Evolutionary conservation across 2,329 filamentous ascomycete genomes (phyloP).

Genomic region (Fusarium sp.): DNA sequence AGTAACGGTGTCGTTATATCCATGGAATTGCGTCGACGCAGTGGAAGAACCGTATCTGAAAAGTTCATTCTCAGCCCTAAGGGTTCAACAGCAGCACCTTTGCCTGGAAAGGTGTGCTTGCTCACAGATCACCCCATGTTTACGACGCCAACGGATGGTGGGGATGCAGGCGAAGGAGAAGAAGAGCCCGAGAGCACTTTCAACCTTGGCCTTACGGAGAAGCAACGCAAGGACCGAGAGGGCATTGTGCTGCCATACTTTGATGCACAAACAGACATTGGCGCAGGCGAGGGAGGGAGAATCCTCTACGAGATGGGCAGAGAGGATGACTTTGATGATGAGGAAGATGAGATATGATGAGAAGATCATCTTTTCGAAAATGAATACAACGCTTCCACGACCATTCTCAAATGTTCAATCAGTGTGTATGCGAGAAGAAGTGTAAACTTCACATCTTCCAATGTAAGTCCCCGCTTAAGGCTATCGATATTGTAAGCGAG

Average conservation of each 20-base stretch:
- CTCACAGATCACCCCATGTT: conserved; percentile 83
- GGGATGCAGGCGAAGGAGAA: conserved; percentile 56
- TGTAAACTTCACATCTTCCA: background rate
- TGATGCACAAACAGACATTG: conserved; percentile 87
- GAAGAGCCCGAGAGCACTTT: conserved; percentile 81
- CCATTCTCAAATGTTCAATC: background rate
- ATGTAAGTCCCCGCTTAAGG: background rate
- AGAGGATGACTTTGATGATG: conserved; percentile 97
- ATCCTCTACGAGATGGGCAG: conserved; percentile 97
- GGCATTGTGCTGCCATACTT: conserved; percentile 95
- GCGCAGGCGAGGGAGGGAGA: conserved; percentile 85
- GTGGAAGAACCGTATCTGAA: conserved; percentile 81
- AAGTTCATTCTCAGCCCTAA: conserved; percentile 63
- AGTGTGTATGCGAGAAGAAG: background rate
- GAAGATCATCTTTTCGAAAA: background rate
- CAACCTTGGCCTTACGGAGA: conserved; percentile 86
- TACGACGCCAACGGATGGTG: conserved; percentile 55
- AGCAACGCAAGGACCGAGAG: conserved; percentile 87
- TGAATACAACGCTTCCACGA: conserved; percentile 1
- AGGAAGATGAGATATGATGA: conserved; percentile 86
- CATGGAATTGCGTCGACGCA: conserved; percentile 88
- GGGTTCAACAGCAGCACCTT: conserved; percentile 10
- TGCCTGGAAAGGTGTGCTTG: conserved; percentile 61
- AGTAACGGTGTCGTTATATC: conserved; percentile 74
- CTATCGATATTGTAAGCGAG: background rate